Evolutionary conservation across 1,284 basidiomycete genomes (phyloP).

Genomic region (Phellinidium pouzarii): DNA sequence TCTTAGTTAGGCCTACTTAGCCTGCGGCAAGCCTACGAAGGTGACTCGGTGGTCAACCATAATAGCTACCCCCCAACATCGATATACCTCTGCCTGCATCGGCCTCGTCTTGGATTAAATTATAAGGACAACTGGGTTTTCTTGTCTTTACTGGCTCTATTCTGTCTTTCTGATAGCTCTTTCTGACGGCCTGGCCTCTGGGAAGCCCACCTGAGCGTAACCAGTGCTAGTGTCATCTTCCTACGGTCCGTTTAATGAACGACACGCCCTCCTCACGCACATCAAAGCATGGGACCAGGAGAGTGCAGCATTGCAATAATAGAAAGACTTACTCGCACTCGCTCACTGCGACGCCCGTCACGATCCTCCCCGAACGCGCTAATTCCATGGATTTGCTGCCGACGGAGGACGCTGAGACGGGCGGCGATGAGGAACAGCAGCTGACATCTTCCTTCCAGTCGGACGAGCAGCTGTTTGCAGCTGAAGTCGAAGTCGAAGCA

Average conservation of each 20-base stretch:
- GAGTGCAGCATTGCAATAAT: slow-evolving; percentile 7
- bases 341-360: slow-evolving; percentile 8
- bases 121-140: slow-evolving; percentile 12
- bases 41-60: slow-evolving; percentile 8
- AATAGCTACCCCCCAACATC: not conserved
- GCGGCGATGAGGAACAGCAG: not conserved
- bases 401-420: not conserved
- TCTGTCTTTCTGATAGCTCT: slow-evolving; percentile 6
- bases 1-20: not conserved
- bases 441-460: not conserved
- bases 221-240: not conserved
- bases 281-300: slow-evolving; percentile 18
- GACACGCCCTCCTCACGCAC: slow-evolving; percentile 19
- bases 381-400: not conserved
- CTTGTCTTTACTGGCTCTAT: slow-evolving; percentile 2
- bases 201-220: slow-evolving; percentile 5
- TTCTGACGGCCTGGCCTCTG: slow-evolving; percentile 3
- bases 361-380: not conserved
- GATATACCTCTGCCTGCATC: slow-evolving; percentile 2
- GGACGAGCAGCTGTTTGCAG: slow-evolving; percentile 2
- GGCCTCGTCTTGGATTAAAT: slow-evolving; percentile 12
- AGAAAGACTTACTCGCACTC: slow-evolving; percentile 8
- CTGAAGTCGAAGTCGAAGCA: slow-evolving; percentile 6
- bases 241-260: slow-evolving; percentile 16
- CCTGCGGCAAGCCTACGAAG: not conserved